A percentile compares a stretch with the other conserved stretches of the same genome.
phyloP scores from a whole-genome alignment of 345 rosid genomes.

The Trapa bicornis region DNA sequence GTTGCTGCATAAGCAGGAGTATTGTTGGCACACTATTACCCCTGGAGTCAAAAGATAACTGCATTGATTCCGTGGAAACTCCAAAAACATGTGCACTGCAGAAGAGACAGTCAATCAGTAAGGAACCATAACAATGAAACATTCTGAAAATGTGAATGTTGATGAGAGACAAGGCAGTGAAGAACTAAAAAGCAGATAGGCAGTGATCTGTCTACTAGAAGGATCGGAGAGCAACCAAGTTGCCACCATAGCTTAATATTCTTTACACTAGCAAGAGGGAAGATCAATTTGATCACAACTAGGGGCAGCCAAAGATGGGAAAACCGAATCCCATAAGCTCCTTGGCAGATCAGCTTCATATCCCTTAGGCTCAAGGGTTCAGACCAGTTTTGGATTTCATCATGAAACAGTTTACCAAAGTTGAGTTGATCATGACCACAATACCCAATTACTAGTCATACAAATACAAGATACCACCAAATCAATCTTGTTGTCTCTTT shows the following conservation, averaged over 20 bases:
- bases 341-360: too few relatives aligned
- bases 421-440: background rate
- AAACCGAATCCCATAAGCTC: background rate
- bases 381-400: background rate
- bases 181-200: too few relatives aligned
- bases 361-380: background rate
- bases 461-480: background rate
- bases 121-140: conserved; percentile 27
- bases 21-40: conserved; percentile 43
- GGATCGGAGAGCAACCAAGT: too few relatives aligned
- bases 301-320: too few relatives aligned
- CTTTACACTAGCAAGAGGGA: too few relatives aligned
- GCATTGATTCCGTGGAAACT: conserved; percentile 44
- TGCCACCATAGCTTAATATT: too few relatives aligned
- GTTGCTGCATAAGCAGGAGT: conserved; percentile 36
- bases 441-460: background rate
- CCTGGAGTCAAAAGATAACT: conserved; percentile 34
- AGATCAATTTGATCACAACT: too few relatives aligned
- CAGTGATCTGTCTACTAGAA: too few relatives aligned
- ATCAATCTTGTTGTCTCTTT: background rate
- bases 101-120: conserved; percentile 38
- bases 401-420: background rate
- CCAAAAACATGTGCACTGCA: conserved; percentile 41
- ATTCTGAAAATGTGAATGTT: background rate
- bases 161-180: too few relatives aligned